phyloP scores from a whole-genome alignment of 164 flowering plant genomes.

The Magnolia officinalis region DNA sequence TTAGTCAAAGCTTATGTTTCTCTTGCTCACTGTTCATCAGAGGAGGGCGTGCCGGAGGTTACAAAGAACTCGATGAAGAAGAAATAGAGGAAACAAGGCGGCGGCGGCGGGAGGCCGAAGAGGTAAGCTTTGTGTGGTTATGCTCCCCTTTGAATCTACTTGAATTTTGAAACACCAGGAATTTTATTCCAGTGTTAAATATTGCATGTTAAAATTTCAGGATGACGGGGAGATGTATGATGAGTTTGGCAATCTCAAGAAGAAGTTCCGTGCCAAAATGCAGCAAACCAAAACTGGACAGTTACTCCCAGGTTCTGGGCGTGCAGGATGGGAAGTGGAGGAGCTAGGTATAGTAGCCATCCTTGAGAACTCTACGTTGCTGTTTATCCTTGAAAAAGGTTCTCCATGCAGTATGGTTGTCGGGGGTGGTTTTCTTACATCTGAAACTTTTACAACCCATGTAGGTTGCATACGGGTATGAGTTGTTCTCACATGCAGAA shows the following conservation, averaged over 20 bases:
- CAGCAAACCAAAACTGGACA: conserved; percentile 67
- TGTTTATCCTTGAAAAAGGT: background rate
- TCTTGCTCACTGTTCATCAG: conserved; percentile 28
- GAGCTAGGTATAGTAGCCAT: conserved; percentile 61
- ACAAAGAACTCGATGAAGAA: conserved; percentile 98
- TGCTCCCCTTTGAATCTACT: background rate
- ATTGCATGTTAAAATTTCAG: conserved; percentile 32
- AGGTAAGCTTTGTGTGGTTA: conserved; percentile 29
- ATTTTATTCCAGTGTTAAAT: conserved; percentile 4
- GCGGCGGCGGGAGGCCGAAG: conserved; percentile 89
- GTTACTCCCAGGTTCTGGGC: conserved; percentile 74
- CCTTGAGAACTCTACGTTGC: background rate
- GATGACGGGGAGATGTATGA: conserved; percentile 99
- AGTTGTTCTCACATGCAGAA: too few relatives aligned
- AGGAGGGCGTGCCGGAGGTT: conserved; percentile 98
- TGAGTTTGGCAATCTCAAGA: conserved; percentile 97
- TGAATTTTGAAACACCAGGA: background rate
- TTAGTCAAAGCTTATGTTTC: background rate
- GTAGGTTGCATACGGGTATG: too few relatives aligned
- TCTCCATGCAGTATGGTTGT: background rate
- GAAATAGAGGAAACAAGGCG: conserved; percentile 89
- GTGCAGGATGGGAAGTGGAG: conserved; percentile 99
- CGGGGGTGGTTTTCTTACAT: background rate
- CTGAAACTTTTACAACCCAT: background rate
- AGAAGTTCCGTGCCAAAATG: conserved; percentile 84